These are phyloP conservation scores for Senna tora DNA, from an alignment of 306 rosid species.

Conservation along the genomic window DNA sequence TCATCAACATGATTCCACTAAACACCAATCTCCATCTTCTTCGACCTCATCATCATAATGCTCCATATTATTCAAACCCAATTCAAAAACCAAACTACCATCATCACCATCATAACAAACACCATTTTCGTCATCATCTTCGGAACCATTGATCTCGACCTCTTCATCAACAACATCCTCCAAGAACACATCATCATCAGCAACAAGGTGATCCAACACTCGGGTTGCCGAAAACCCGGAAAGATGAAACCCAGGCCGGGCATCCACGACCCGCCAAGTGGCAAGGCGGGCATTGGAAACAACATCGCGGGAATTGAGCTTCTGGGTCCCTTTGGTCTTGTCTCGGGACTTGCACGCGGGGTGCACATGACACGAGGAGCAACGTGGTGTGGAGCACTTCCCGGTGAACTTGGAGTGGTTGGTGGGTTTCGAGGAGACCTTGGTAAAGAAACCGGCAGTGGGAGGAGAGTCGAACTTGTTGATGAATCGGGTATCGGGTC, in stretches of 20 bases:
- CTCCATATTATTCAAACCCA: slow-evolving; percentile 39
- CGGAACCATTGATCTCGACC: neutral
- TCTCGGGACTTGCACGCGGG: slow-evolving; percentile 62
- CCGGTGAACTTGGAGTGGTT: slow-evolving; percentile 87
- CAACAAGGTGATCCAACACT: slow-evolving; percentile 47
- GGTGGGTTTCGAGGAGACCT: slow-evolving; percentile 35
- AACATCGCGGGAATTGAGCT: slow-evolving; percentile 30
- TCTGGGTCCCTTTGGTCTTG: slow-evolving; percentile 65
- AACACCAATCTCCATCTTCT: slow-evolving; percentile 60
- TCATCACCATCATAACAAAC: neutral
- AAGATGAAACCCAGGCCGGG: neutral
- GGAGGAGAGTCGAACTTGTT: neutral
- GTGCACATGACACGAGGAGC: slow-evolving; percentile 55
- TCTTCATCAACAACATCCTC: slow-evolving; percentile 24
- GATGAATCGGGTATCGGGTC: too few relatives aligned
- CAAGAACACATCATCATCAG: neutral
- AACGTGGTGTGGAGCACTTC: slow-evolving; percentile 19
- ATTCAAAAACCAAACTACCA: slow-evolving; percentile 37
- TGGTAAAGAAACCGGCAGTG: too few relatives aligned
- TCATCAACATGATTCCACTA: slow-evolving; percentile 50
- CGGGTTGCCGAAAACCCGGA: slow-evolving; percentile 47
- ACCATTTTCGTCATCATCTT: neutral
- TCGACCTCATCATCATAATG: slow-evolving; percentile 52
- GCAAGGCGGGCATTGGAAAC: too few relatives aligned
- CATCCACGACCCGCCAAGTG: neutral